A percentile compares a stretch with the other conserved stretches of the same genome.
phyloP scores from a whole-genome alignment of 306 rosid species.

The Quercus mongolica region DNA sequence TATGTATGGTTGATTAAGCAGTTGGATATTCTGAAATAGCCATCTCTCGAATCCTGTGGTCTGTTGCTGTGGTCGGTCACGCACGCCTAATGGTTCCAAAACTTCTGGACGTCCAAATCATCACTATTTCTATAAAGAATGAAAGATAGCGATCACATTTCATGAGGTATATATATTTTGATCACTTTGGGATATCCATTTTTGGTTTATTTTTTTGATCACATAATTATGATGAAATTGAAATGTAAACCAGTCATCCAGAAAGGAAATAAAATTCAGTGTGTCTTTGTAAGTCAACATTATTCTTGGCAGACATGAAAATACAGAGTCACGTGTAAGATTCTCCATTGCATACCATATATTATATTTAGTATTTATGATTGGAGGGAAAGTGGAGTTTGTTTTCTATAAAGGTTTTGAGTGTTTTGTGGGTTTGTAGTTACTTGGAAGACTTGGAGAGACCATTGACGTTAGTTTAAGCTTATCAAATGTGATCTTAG shows the following conservation, averaged over 20 bases:
- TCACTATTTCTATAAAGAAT: background rate
- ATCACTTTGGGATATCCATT: too few relatives aligned
- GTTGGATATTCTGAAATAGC: too few relatives aligned
- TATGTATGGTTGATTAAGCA: background rate
- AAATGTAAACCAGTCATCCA: too few relatives aligned
- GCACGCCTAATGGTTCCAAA: slow-evolving; percentile 24
- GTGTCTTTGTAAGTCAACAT: background rate
- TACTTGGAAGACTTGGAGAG: background rate
- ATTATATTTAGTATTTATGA: background rate
- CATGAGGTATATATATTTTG: too few relatives aligned
- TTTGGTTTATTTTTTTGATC: too few relatives aligned
- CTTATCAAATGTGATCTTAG: too few relatives aligned
- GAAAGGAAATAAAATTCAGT: too few relatives aligned
- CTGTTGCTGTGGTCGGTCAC: slow-evolving; percentile 37
- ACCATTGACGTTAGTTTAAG: too few relatives aligned
- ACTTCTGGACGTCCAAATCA: slow-evolving; percentile 32
- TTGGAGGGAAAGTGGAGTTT: background rate
- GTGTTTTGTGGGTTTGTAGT: too few relatives aligned
- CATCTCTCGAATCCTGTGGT: background rate
- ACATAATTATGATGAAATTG: too few relatives aligned
- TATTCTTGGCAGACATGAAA: background rate
- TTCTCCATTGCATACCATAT: background rate
- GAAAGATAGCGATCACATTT: background rate
- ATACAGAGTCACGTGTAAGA: background rate
- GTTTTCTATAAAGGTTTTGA: background rate